These are phyloP conservation scores for Williopsis jadinii DNA, from an alignment of 1,139 yeast genomes.

Conservation along the genomic window DNA sequence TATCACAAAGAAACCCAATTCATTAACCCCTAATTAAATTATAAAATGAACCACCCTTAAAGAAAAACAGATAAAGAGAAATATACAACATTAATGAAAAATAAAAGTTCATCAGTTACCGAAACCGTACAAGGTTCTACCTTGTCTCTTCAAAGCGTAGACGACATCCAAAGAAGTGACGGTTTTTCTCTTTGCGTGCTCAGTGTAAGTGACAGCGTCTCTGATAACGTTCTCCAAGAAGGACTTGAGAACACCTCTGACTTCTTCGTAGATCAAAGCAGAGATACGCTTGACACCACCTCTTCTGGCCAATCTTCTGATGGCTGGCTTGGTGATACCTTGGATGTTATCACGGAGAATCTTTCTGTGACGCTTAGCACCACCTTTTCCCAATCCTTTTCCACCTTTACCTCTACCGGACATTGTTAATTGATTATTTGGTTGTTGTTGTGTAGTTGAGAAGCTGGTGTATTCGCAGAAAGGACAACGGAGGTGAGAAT, in stretches of 20 bases:
- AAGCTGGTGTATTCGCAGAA: too few species aligned
- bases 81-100: neutral
- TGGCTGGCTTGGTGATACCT: conserved; percentile 99
- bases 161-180: conserved; percentile 98
- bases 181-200: conserved; percentile 99
- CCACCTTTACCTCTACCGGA: conserved; percentile 99
- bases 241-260: conserved; percentile 90
- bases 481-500: too few species aligned
- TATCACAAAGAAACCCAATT: neutral
- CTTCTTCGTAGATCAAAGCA: conserved; percentile 97
- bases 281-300: conserved; percentile 99
- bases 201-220: conserved; percentile 98
- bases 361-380: conserved; percentile 96
- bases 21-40: neutral
- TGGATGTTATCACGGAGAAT: conserved; percentile 98
- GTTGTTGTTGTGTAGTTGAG: neutral
- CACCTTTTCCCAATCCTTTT: conserved; percentile 98
- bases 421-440: conserved; percentile 41
- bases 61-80: neutral
- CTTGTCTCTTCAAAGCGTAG: conserved; percentile 99
- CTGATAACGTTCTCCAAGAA: conserved; percentile 96
- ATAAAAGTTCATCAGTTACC: conserved; percentile 64
- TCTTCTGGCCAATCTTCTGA: conserved; percentile 99
- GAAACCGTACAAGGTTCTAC: conserved; percentile 99
- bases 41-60: neutral